Conservation (phyloP, 371 early-diverging fungal species). For the Capillidium heterosporum region DNA sequence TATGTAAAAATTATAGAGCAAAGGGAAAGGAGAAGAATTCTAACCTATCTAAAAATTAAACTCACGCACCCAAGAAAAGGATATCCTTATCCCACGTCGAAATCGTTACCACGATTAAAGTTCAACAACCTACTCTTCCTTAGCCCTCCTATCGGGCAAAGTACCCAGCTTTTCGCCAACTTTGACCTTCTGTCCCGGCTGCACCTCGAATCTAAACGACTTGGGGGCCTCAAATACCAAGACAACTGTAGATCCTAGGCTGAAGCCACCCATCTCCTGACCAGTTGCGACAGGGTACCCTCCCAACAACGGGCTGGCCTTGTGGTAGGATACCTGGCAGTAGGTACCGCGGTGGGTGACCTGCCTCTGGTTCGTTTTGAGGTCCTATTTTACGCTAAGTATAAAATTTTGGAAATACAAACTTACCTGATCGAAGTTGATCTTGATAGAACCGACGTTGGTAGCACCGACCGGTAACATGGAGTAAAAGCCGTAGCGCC, state of each 20-base stretch:
- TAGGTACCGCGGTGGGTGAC: constrained; percentile 49
- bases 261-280: constrained; percentile 89
- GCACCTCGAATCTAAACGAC: constrained; percentile 52
- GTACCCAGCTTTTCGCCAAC: constrained; percentile 66
- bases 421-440: constrained; percentile 70
- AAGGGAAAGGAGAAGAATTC: no score
- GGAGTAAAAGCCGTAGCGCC: constrained; percentile 86
- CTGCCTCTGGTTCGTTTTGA: constrained; percentile 47
- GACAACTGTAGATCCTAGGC: constrained; percentile 87
- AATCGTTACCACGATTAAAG: no score
- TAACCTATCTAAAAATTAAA: no score
- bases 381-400: constrained; percentile 20
- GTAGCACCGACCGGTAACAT: constrained; percentile 96
- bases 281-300: constrained; percentile 53
- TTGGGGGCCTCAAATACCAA: constrained; percentile 89
- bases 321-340: constrained; percentile 50
- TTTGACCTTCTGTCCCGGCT: constrained; percentile 51
- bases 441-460: constrained; percentile 85
- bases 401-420: constrained; percentile 8
- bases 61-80: no score
- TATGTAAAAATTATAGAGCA: no score
- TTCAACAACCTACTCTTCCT: no score
- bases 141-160: not conserved
- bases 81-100: no score
- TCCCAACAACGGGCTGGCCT: constrained; percentile 33